A percentile compares a stretch with the other conserved stretches of the same genome.
These are phyloP conservation scores for Triticum urartu DNA, from an alignment of 176 grass and related monocot genomes.

Conservation along the genomic window DNA sequence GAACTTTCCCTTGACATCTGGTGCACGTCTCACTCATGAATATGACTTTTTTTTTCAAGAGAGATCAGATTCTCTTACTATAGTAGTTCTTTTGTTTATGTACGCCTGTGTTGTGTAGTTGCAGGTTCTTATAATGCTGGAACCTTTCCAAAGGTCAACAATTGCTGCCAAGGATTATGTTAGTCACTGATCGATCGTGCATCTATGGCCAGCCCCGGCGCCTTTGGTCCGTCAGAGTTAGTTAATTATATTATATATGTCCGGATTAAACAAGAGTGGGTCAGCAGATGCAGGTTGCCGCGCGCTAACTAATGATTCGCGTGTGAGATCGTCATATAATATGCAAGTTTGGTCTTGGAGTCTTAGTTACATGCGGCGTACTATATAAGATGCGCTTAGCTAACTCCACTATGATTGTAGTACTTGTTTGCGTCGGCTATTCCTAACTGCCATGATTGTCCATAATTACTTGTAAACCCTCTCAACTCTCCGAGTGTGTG, in stretches of 20 bases:
- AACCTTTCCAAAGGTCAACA: conserved; percentile 48
- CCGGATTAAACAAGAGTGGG: neutral
- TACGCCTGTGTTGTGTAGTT: neutral
- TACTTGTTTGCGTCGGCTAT: neutral
- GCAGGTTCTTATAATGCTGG: conserved; percentile 8
- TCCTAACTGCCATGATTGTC: neutral
- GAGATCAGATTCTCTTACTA: conserved; percentile 24
- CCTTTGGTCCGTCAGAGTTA: neutral
- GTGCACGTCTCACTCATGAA: conserved; percentile 42
- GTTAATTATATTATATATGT: neutral
- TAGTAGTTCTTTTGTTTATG: neutral
- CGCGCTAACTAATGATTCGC: conserved; percentile 22
- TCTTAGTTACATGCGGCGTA: neutral
- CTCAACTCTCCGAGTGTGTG: neutral
- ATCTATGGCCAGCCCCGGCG: neutral
- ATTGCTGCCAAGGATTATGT: conserved; percentile 43
- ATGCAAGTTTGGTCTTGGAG: neutral
- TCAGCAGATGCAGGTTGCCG: neutral
- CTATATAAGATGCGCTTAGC: neutral
- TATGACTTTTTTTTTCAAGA: neutral
- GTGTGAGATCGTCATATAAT: neutral
- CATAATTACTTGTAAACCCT: neutral
- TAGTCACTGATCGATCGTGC: neutral
- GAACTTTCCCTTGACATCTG: conserved; percentile 44
- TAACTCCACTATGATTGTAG: conserved; percentile 18